Percentiles rank a stretch among this genome's conserved stretches.
Conservation (phyloP, 2,329 filamentous ascomycete genomes). For the Beauveria varroae region DNA sequence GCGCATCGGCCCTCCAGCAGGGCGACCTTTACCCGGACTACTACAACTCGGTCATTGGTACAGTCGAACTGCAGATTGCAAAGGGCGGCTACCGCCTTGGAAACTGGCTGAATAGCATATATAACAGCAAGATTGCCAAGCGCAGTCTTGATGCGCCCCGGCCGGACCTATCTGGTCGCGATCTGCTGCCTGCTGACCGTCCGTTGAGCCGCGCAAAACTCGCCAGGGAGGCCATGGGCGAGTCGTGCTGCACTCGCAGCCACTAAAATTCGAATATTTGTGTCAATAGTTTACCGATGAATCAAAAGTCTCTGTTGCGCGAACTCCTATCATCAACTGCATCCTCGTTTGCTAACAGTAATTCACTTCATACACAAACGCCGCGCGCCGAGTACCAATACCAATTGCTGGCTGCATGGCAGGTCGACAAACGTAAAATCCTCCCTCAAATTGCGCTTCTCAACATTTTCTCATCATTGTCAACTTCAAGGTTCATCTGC, state of each 20-base stretch:
- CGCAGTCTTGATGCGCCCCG: slow-evolving; percentile 12
- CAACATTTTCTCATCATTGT: no score
- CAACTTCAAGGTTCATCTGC: no score
- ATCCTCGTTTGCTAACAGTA: no score
- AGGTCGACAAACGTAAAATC: no score
- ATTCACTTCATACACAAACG: not conserved
- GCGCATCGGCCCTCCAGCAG: slow-evolving; percentile 28
- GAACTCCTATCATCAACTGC: not conserved
- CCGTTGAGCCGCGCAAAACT: slow-evolving; percentile 21
- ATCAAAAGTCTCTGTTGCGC: not conserved
- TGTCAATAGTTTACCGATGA: not conserved
- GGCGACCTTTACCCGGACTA: slow-evolving; percentile 33
- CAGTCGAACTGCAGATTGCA: slow-evolving; percentile 35
- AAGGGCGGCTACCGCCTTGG: slow-evolving; percentile 33
- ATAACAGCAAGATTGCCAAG: slow-evolving; percentile 15
- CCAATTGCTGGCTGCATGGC: no score
- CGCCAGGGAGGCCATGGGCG: slow-evolving; percentile 19
- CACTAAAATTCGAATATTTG: not conserved
- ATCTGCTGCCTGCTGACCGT: slow-evolving; percentile 19
- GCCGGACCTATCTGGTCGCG: slow-evolving; percentile 18
- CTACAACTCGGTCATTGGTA: slow-evolving; percentile 29
- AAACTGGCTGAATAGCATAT: slow-evolving; percentile 24
- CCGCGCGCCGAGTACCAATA: no score
- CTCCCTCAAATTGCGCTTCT: no score
- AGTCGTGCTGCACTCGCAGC: slow-evolving; percentile 14